Conservation (phyloP, 441 rosid genomes). For the Francoa sonchifolia region DNA sequence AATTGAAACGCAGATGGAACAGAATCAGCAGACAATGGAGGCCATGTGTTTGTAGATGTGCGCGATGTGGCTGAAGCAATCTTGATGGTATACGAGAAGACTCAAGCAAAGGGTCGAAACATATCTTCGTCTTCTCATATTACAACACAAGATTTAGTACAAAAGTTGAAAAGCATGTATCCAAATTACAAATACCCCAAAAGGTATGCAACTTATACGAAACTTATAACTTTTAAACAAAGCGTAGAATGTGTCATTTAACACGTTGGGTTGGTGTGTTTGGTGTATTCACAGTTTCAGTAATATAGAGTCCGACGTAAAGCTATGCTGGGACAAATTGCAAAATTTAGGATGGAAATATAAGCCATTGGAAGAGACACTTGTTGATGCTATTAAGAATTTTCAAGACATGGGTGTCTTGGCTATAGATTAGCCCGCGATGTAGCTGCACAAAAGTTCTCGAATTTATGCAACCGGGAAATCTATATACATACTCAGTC, state of each 20-base stretch:
- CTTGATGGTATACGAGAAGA: slow-evolving; percentile 23
- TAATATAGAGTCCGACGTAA: slow-evolving; percentile 5
- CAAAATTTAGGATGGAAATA: slow-evolving; percentile 39
- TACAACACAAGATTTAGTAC: slow-evolving; percentile 15
- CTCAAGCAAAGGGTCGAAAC: slow-evolving; percentile 27
- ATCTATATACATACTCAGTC: no score
- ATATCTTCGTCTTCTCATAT: slow-evolving; percentile 21
- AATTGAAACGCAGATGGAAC: slow-evolving; percentile 17
- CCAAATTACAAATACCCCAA: slow-evolving; percentile 32
- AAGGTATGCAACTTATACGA: slow-evolving; percentile 18
- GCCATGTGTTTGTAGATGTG: slow-evolving; percentile 25
- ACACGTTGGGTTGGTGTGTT: not conserved
- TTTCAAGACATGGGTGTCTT: slow-evolving; percentile 22
- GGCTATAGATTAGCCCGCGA: no score
- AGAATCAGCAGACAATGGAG: slow-evolving; percentile 21
- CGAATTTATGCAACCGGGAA: no score
- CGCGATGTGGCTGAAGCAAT: slow-evolving; percentile 27
- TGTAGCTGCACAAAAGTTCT: no score
- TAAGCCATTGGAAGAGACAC: slow-evolving; percentile 18
- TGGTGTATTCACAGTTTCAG: slow-evolving; percentile 9
- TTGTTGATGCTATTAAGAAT: slow-evolving; percentile 26
- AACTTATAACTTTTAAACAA: not conserved
- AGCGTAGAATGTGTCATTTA: not conserved
- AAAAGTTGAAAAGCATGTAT: slow-evolving; percentile 24
- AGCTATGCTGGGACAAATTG: slow-evolving; percentile 27